Evolutionary conservation across 2,329 filamentous ascomycete genomes (phyloP).

Genomic region (Trichoderma aggressivum): DNA sequence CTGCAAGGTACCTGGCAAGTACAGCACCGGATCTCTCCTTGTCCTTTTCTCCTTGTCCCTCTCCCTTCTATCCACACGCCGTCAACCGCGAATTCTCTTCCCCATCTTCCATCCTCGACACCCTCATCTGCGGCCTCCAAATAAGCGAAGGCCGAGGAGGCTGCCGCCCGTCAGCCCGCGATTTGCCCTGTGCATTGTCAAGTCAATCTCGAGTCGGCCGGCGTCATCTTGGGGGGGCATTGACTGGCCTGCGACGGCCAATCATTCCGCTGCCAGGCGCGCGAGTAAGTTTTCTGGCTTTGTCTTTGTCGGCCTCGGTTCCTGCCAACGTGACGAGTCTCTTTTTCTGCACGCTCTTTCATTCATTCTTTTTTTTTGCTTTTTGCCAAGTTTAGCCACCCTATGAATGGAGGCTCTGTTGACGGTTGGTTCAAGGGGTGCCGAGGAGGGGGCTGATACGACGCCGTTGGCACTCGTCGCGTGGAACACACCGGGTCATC

Average conservation of each 20-base stretch:
- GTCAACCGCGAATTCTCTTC: neutral
- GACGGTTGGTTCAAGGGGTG: slow-evolving; percentile 9
- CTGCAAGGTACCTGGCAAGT: neutral
- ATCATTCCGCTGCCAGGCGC: neutral
- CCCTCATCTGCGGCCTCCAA: neutral
- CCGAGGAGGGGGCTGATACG: slow-evolving; percentile 1
- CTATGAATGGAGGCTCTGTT: slow-evolving; percentile 4
- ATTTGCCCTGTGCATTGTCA: neutral
- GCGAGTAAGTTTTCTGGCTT: slow-evolving; percentile 3
- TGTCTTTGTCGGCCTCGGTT: neutral
- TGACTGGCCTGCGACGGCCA: neutral
- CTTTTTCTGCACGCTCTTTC: neutral
- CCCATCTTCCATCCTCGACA: neutral
- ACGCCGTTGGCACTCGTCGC: slow-evolving; percentile 16
- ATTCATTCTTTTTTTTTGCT: neutral
- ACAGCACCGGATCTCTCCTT: neutral
- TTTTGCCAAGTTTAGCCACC: neutral
- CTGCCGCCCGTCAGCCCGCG: neutral
- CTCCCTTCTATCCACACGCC: neutral
- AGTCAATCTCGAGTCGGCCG: neutral
- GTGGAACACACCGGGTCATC: slow-evolving; percentile 11
- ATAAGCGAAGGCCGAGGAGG: neutral
- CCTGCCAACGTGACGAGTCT: neutral
- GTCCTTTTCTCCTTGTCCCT: neutral
- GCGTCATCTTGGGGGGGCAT: slow-evolving; percentile 1